A percentile compares a stretch with the other conserved stretches of the same genome.
These are phyloP conservation scores for Taxawa tesnikishii DNA, from an alignment of 2,329 filamentous ascomycete genomes.

Conservation along the genomic window DNA sequence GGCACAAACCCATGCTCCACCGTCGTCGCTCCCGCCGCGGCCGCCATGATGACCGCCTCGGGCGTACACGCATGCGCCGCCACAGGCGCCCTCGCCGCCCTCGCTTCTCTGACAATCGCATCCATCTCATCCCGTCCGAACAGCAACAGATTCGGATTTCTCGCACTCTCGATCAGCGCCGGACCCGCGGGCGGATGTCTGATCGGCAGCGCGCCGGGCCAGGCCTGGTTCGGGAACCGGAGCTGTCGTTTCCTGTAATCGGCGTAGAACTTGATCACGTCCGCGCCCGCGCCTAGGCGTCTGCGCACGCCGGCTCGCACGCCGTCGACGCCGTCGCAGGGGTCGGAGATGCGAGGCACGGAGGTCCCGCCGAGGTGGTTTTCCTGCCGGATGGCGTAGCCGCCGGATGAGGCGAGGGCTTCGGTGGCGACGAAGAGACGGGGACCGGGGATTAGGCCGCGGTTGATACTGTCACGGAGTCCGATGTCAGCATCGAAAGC, in stretches of 20 bases:
- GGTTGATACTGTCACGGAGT: conserved; percentile 41
- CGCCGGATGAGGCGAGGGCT: conserved; percentile 36
- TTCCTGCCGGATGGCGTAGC: conserved; percentile 36
- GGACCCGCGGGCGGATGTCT: conserved; percentile 10
- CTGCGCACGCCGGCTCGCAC: conserved; percentile 21
- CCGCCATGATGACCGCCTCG: conserved; percentile 19
- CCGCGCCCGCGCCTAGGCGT: conserved; percentile 19
- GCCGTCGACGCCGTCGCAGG: conserved; percentile 35
- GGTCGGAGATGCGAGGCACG: conserved; percentile 13
- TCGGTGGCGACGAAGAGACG: conserved; percentile 44
- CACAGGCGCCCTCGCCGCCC: conserved; percentile 13
- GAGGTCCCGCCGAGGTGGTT: conserved; percentile 20
- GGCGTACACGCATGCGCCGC: conserved; percentile 17
- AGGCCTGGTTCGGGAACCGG: conserved; percentile 13
- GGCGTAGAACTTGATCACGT: conserved; percentile 22
- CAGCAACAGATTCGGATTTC: conserved; percentile 15
- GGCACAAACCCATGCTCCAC: conserved; percentile 18
- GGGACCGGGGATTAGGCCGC: conserved; percentile 41
- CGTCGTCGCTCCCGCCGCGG: conserved; percentile 19
- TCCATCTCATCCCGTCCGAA: conserved; percentile 17
- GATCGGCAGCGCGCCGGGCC: conserved; percentile 16
- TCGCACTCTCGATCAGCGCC: conserved; percentile 7
- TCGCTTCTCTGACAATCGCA: conserved; percentile 18
- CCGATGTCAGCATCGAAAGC: conserved; percentile 38
- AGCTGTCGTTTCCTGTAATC: conserved; percentile 18